Evolutionary conservation across 2,329 filamentous ascomycete species (phyloP).

Genomic region (Orbilia brochopaga): DNA sequence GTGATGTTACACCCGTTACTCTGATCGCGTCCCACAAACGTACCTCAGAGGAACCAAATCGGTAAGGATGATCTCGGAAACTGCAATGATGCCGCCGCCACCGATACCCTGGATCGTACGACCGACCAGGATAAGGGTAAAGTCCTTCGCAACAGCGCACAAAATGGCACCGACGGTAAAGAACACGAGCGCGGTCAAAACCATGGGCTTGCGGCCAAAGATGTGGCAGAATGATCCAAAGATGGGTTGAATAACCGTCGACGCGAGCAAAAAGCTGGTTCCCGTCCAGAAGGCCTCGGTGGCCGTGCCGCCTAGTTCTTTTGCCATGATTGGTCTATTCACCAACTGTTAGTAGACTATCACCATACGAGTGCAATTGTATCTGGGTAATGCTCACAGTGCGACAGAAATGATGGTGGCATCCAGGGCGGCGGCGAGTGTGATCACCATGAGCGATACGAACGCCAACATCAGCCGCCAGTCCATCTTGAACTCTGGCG

Average conservation of each 20-base stretch:
- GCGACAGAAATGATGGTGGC: slow-evolving; percentile 48
- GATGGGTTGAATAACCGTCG: slow-evolving; percentile 67
- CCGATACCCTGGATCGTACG: slow-evolving; percentile 63
- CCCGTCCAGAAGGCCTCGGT: slow-evolving; percentile 74
- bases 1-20: slow-evolving; percentile 55
- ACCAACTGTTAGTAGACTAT: neutral
- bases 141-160: slow-evolving; percentile 57
- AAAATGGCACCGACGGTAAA: slow-evolving; percentile 59
- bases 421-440: slow-evolving; percentile 45
- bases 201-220: slow-evolving; percentile 58
- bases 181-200: slow-evolving; percentile 56
- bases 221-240: slow-evolving; percentile 59
- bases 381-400: slow-evolving; percentile 21
- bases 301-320: slow-evolving; percentile 63
- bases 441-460: slow-evolving; percentile 44
- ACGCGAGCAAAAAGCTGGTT: slow-evolving; percentile 72
- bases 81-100: slow-evolving; percentile 62
- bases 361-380: neutral
- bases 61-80: slow-evolving; percentile 61
- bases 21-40: slow-evolving; percentile 51
- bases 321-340: slow-evolving; percentile 60
- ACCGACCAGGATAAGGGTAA: slow-evolving; percentile 58
- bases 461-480: slow-evolving; percentile 40
- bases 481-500: slow-evolving; percentile 46
- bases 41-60: slow-evolving; percentile 61